Percentiles rank a stretch among this genome's conserved stretches.
These are phyloP conservation scores for Chrysosporium keratinophilum DNA, from an alignment of 2,329 filamentous ascomycete genomes.

Conservation along the genomic window DNA sequence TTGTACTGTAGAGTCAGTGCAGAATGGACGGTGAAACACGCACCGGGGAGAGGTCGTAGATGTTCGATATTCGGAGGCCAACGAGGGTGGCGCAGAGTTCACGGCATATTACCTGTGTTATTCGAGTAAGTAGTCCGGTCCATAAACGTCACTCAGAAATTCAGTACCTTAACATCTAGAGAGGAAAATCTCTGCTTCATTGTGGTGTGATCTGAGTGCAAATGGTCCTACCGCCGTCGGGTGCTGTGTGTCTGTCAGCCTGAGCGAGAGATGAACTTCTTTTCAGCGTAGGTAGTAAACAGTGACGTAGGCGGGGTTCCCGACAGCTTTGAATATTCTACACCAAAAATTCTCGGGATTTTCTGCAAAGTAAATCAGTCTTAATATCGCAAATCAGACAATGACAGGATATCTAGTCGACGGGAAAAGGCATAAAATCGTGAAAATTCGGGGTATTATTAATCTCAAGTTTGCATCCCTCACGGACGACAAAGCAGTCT, in stretches of 20 bases:
- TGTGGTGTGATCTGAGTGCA: conserved; percentile 13
- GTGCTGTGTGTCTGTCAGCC: background rate
- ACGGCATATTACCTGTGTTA: conserved; percentile 70
- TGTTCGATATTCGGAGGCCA: conserved; percentile 74
- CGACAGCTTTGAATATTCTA: background rate
- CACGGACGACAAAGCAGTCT: conserved; percentile 1
- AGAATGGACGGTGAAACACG: conserved; percentile 14
- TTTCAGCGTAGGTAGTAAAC: background rate
- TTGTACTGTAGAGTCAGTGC: background rate
- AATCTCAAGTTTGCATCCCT: background rate
- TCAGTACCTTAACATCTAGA: conserved; percentile 45
- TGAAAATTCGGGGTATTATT: conserved; percentile 1
- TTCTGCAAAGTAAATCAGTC: background rate
- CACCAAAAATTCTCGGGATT: background rate
- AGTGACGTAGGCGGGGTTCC: conserved; percentile 21
- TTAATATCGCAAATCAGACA: background rate
- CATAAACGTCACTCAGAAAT: background rate
- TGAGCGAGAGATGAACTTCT: background rate
- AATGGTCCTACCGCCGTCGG: background rate
- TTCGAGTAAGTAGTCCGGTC: background rate
- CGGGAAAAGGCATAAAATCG: background rate
- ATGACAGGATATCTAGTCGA: background rate
- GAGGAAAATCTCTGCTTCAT: conserved; percentile 54
- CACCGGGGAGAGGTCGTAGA: conserved; percentile 86
- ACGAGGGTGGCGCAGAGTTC: conserved; percentile 72